Base-by-base conservation (phyloP, 2,329 filamentous ascomycete genomes). In the Colletotrichum brevisporum region DNA sequence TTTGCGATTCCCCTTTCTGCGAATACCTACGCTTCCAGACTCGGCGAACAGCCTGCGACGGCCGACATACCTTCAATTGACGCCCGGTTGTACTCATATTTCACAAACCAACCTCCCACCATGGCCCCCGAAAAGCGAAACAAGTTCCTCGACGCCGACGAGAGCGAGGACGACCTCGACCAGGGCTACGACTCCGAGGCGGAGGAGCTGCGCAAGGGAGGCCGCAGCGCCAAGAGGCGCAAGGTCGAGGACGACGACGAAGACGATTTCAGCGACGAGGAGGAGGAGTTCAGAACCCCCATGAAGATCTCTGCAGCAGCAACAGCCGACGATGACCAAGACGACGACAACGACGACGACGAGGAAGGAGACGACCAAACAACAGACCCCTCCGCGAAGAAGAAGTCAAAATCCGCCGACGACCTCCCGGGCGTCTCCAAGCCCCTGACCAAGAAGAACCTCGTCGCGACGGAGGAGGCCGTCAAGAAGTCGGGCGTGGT, bases 401-500 rank as follows among this genome's bases (percentile, higher is more conserved):
- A 74, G 68, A 78, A 76, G 70, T 75, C 74, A 69, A 73, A 57
- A 50, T 10, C 67, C 43, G 10, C 54, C 21, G n/a, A 27, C 21
- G 74, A 76, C 18, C 77, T 89, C 3, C 83, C 85, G 15, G 84
- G 84, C 71, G 77, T 87, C 63, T 83, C 86, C 60, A 87, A 85
- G 72, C 83, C 86, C 48, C 80, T 92, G 68, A 84, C 87, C 50
- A 89, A 91, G 77, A 90, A 92, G 81, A 92, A 93, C 76, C 87
- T 93, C 56, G 87, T 91, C 47, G 85, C 85, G 5, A 88, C 89
- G 12, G 88, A 90, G 71, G 86, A 87, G 43, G 89, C 90, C 24
- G 86, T 92, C 69, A 89, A 89, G 74, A 92, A 90, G 77, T 94
- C 92, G 0, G 94, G 94, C 71, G 92, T 97, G 13, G 85, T 96